phyloP scores from a whole-genome alignment of 1,139 yeast species.

The Taphrina populina region DNA sequence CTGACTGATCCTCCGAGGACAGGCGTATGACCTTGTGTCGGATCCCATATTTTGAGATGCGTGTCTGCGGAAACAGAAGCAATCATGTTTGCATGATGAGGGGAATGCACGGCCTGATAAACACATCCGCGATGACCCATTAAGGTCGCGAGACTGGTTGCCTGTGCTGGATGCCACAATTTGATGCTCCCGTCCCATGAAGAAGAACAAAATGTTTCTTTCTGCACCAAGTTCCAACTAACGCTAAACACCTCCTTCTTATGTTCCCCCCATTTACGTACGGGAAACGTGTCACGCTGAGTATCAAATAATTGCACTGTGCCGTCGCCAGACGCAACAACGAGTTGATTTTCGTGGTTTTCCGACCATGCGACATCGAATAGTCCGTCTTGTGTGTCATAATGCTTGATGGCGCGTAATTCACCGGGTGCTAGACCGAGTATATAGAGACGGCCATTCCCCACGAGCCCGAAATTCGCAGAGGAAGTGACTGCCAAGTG shows the following conservation, averaged over 20 bases:
- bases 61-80: conserved; percentile 80
- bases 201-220: conserved; percentile 66
- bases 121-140: conserved; percentile 32
- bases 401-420: conserved; percentile 44
- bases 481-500: conserved; percentile 86
- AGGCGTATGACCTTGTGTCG: conserved; percentile 65
- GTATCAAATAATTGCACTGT: conserved; percentile 76
- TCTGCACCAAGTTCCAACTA: conserved; percentile 82
- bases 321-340: conserved; percentile 88
- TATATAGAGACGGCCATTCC: conserved; percentile 79
- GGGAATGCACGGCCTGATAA: conserved; percentile 79
- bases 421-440: conserved; percentile 71
- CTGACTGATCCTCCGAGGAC: conserved; percentile 67
- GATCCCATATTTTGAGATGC: conserved; percentile 77
- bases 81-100: conserved; percentile 72
- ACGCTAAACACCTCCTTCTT: conserved; percentile 81
- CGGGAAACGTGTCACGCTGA: conserved; percentile 66
- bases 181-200: conserved; percentile 93
- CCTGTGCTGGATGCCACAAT: conserved; percentile 43
- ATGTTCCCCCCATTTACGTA: conserved; percentile 77
- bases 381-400: conserved; percentile 91
- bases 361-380: conserved; percentile 92
- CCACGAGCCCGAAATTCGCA: conserved; percentile 90
- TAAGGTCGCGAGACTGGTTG: conserved; percentile 17
- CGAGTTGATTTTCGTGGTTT: conserved; percentile 78